Evolutionary conservation across 2,329 filamentous ascomycete genomes (phyloP), one percentile per base, ranked within the genome.

Genomic region (Neodidymelliopsis sp.): DNA sequence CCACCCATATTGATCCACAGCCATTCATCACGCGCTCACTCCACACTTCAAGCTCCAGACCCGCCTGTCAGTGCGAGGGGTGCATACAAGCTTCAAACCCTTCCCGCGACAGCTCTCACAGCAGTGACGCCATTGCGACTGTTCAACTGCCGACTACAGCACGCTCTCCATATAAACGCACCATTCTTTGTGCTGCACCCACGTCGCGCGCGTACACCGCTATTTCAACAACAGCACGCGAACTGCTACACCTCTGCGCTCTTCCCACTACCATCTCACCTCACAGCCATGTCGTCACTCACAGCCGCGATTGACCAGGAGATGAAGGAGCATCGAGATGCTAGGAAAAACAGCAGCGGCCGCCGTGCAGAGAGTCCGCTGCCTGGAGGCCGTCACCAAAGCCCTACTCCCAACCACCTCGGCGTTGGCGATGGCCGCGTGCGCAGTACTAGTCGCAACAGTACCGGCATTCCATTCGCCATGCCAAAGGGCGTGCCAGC

Each of bases 231-330:
- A 18, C 10, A 42, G 20, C 51, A 43, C 43, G 28, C 46, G n/a
- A 31, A 34, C n/a, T 20, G 23, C 25, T 31, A 19, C 33, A 18
- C 37, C 34, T 24, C 42, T 7, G 30, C 33, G 9, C 4, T 19
- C 27, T 19, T 19, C 23, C 18, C 20, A 43, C 31, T 48, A 28
- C 34, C 20, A 16, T 20, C 18, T 28, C 13, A 36, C 53, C 48
- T 53, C 24, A 45, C 55, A 39, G 59, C 42, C 15, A 90, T 90
- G 86, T 54, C 62, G 49, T 91, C 88, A 65, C 83, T 92, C 65
- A 89, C 91, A 74, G 83, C 87, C 37, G 84, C 86, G 58, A 79
- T 91, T 56, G 89, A 91, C 67, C 86, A 91, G 77, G 89, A 93
- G 78, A 83, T 88, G 54, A 79, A 81, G 55, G 88, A 90, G 74